These are phyloP conservation scores for Cordyceps pruinosa DNA, from an alignment of 2,329 filamentous ascomycete species.

Conservation along the genomic window DNA sequence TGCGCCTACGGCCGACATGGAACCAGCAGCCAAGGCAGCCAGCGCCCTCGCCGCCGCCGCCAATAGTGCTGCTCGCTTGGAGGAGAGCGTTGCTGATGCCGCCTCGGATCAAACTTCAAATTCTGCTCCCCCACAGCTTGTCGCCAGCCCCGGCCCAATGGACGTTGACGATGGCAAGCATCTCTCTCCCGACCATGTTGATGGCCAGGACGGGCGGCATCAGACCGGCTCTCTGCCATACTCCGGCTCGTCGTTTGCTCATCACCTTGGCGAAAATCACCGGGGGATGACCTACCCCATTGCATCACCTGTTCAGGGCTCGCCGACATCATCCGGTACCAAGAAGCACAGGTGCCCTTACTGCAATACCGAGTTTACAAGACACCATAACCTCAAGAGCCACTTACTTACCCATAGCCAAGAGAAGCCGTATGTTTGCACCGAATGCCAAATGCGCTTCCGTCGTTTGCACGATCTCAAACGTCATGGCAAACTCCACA, in stretches of 20 bases:
- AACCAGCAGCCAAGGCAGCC: slow-evolving; percentile 31
- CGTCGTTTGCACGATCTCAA: slow-evolving; percentile 91
- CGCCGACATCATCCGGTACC: slow-evolving; percentile 52
- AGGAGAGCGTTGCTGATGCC: slow-evolving; percentile 32
- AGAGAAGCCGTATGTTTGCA: slow-evolving; percentile 93
- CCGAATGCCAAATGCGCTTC: slow-evolving; percentile 89
- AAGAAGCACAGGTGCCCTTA: slow-evolving; percentile 97
- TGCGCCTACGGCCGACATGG: slow-evolving; percentile 38
- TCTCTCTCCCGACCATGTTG: slow-evolving; percentile 31
- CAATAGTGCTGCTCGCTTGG: slow-evolving; percentile 27
- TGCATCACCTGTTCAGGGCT: slow-evolving; percentile 36
- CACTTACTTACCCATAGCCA: slow-evolving; percentile 96
- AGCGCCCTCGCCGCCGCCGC: slow-evolving; percentile 28
- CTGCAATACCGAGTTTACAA: slow-evolving; percentile 92
- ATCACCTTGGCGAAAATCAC: slow-evolving; percentile 37
- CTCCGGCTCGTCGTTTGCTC: slow-evolving; percentile 42
- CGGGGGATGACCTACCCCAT: slow-evolving; percentile 54
- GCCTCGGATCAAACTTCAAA: slow-evolving; percentile 39
- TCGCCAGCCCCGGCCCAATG: slow-evolving; percentile 47
- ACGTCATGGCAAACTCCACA: slow-evolving; percentile 92
- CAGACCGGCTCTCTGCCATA: slow-evolving; percentile 48
- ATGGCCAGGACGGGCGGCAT: slow-evolving; percentile 44
- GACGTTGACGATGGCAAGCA: slow-evolving; percentile 41
- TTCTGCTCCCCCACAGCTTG: slow-evolving; percentile 34
- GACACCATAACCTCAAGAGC: slow-evolving; percentile 95